These are phyloP conservation scores for Lodderomyces jiufengensis DNA, from an alignment of 1,139 yeast genomes.

Conservation along the genomic window DNA sequence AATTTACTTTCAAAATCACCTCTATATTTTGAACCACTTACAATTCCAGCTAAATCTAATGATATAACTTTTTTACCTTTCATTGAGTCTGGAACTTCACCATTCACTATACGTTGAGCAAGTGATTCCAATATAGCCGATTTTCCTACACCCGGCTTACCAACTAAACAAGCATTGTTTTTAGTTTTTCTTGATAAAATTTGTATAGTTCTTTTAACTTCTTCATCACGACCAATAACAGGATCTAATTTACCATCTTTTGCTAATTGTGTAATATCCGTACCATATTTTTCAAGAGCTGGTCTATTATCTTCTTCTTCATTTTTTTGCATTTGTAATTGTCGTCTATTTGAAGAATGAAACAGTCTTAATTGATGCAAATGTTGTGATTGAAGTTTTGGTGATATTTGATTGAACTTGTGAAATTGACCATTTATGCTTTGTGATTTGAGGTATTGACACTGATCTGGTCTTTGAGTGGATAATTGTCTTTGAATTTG, in stretches of 20 bases:
- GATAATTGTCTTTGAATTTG: conserved; percentile 2
- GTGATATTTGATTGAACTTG: not conserved
- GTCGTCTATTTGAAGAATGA: conserved; percentile 18
- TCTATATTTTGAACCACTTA: conserved; percentile 90
- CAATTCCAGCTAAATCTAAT: conserved; percentile 81
- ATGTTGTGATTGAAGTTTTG: conserved; percentile 1
- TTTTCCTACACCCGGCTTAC: conserved; percentile 97
- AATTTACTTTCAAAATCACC: conserved; percentile 95
- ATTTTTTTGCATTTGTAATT: conserved; percentile 40
- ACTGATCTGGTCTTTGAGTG: conserved; percentile 1
- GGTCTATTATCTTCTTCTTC: conserved; percentile 59
- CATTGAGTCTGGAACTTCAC: conserved; percentile 93
- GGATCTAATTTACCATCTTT: conserved; percentile 91
- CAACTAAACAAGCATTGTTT: conserved; percentile 90
- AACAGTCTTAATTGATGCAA: conserved; percentile 11
- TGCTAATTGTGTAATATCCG: conserved; percentile 83
- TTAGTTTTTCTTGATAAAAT: conserved; percentile 88
- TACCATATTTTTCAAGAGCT: conserved; percentile 83
- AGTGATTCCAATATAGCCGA: conserved; percentile 95
- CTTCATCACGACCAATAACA: conserved; percentile 95
- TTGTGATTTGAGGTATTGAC: conserved; percentile 1
- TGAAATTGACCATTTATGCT: not conserved
- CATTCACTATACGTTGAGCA: conserved; percentile 86
- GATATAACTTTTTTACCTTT: conserved; percentile 80
- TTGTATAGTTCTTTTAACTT: conserved; percentile 87